Percentiles rank a stretch among this genome's conserved stretches.
phyloP scores from a whole-genome alignment of 441 rosid genomes.

The Populus hybrid region DNA sequence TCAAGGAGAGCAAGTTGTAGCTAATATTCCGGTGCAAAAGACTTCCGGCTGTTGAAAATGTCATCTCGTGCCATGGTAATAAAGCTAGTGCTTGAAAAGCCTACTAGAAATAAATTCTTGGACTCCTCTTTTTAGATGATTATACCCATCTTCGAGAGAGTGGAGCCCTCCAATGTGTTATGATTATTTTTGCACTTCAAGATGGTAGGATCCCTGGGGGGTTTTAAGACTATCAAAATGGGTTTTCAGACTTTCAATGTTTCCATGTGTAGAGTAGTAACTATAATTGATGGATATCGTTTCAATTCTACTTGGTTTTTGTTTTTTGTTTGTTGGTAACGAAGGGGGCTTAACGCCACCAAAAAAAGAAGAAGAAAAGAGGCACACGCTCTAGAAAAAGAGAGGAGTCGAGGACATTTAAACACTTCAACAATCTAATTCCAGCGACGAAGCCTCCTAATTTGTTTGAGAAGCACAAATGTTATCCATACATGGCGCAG shows the following conservation, averaged over 20 bases:
- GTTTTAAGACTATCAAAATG: not conserved
- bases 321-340: not conserved
- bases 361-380: too few species aligned
- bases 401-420: too few species aligned
- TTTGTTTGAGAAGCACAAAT: not conserved
- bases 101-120: not conserved
- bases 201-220: not conserved
- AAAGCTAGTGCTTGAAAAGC: not conserved
- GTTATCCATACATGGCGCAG: too few species aligned
- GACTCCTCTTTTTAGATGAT: not conserved
- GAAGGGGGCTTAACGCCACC: not conserved
- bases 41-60: not conserved
- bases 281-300: not conserved
- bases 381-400: too few species aligned
- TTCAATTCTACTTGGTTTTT: too few species aligned
- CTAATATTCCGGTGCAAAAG: not conserved
- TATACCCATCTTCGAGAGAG: not conserved
- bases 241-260: not conserved
- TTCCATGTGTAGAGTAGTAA: not conserved
- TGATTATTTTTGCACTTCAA: not conserved
- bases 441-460: not conserved
- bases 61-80: not conserved
- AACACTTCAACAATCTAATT: not conserved
- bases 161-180: not conserved
- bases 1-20: constrained; percentile 59